Evolutionary conservation across 2,329 filamentous ascomycete species (phyloP).

Genomic region (Cordyceps pruinosa): DNA sequence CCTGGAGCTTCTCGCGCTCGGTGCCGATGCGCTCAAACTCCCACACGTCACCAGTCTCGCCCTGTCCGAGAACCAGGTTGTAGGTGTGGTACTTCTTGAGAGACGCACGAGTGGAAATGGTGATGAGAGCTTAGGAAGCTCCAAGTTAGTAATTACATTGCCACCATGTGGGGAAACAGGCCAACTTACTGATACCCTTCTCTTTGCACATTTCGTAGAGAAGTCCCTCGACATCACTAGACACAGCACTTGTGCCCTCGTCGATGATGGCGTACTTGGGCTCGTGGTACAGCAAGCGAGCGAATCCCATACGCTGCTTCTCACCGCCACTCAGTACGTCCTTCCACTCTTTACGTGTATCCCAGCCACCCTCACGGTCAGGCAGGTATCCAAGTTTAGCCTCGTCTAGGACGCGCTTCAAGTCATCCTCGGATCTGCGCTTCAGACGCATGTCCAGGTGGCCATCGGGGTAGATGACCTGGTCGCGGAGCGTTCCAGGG

Average conservation of each 20-base stretch:
- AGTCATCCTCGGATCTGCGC: constrained; percentile 68
- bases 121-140: constrained; percentile 65
- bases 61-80: constrained; percentile 77
- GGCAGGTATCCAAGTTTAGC: constrained; percentile 84
- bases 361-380: constrained; percentile 90
- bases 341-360: constrained; percentile 97
- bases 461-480: constrained; percentile 95
- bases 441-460: constrained; percentile 88
- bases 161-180: not conserved
- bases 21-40: constrained; percentile 91
- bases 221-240: constrained; percentile 86
- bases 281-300: constrained; percentile 87
- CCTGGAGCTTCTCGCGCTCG: constrained; percentile 83
- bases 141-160: constrained; percentile 15
- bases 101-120: constrained; percentile 88
- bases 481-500: constrained; percentile 86
- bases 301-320: constrained; percentile 92
- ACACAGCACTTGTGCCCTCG: constrained; percentile 91
- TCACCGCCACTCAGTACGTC: constrained; percentile 95
- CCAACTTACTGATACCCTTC: constrained; percentile 73
- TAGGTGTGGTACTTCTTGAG: constrained; percentile 94
- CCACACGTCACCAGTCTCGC: constrained; percentile 79
- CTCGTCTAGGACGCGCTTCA: constrained; percentile 72
- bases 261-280: constrained; percentile 91
- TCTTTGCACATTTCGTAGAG: constrained; percentile 91